Percentiles rank a stretch among this genome's conserved stretches.
Evolutionary conservation across 1,284 basidiomycete genomes (phyloP).

Genomic region (Boletellus dicymbophilus): DNA sequence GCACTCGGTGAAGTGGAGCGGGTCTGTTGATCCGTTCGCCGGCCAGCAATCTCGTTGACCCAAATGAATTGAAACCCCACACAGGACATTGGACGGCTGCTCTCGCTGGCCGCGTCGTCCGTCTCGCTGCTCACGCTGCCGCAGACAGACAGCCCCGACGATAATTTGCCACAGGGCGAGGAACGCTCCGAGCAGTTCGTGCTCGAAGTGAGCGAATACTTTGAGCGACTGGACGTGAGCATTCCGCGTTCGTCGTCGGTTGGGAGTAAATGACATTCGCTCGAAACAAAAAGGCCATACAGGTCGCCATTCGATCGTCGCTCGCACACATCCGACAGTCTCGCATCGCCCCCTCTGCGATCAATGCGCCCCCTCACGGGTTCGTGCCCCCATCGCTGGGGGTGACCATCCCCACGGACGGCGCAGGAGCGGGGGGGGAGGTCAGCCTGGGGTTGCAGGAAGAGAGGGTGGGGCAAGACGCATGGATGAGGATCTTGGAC

Average conservation of each 20-base stretch:
- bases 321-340: conserved; percentile 79
- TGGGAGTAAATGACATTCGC: neutral
- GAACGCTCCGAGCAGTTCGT: conserved; percentile 84
- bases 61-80: neutral
- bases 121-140: conserved; percentile 76
- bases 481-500: conserved; percentile 72
- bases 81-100: conserved; percentile 74
- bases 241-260: neutral
- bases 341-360: conserved; percentile 80
- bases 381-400: conserved; percentile 77
- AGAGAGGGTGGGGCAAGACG: conserved; percentile 70
- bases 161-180: conserved; percentile 71
- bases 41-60: neutral
- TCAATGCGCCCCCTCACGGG: conserved; percentile 69
- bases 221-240: conserved; percentile 76
- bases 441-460: conserved; percentile 70
- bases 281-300: conserved; percentile 65
- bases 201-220: conserved; percentile 80
- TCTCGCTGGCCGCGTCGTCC: conserved; percentile 73
- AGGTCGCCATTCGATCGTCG: conserved; percentile 71
- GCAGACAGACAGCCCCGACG: conserved; percentile 68
- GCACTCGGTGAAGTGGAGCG: conserved; percentile 82
- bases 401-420: conserved; percentile 63
- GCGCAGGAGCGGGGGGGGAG: conserved; percentile 30
- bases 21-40: conserved; percentile 39